Percentiles rank a stretch among this genome's conserved stretches.
phyloP scores from a whole-genome alignment of 1,284 basidiomycete genomes.

The Termitomyces sp. region DNA sequence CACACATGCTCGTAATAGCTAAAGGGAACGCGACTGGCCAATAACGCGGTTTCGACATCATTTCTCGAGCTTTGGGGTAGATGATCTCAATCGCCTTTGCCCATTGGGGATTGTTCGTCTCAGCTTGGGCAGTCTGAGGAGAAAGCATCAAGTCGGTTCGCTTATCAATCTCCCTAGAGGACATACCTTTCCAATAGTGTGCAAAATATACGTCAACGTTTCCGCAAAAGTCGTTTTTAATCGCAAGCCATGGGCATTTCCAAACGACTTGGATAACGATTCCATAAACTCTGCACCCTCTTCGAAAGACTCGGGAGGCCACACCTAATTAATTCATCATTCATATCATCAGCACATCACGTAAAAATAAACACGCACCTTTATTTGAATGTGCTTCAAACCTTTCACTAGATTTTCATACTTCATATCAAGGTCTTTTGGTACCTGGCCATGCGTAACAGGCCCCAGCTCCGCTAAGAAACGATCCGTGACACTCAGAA shows the following conservation, averaged over 20 bases:
- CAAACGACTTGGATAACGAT: slow-evolving; percentile 77
- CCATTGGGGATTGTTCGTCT: slow-evolving; percentile 95
- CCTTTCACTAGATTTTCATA: slow-evolving; percentile 82
- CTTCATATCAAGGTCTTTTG: slow-evolving; percentile 74
- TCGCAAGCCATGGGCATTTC: slow-evolving; percentile 77
- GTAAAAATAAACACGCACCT: slow-evolving; percentile 36
- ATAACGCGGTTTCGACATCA: slow-evolving; percentile 88
- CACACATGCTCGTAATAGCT: slow-evolving; percentile 79
- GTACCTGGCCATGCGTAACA: slow-evolving; percentile 66
- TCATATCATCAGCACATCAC: not conserved
- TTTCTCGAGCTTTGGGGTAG: slow-evolving; percentile 79
- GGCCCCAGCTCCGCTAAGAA: slow-evolving; percentile 77
- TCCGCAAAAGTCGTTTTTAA: slow-evolving; percentile 88
- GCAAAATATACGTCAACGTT: slow-evolving; percentile 72
- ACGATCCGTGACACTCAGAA: slow-evolving; percentile 83
- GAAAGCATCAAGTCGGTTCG: not conserved
- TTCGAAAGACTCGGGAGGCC: slow-evolving; percentile 91
- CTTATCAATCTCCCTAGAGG: slow-evolving; percentile 2
- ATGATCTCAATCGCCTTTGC: slow-evolving; percentile 86
- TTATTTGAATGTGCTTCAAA: slow-evolving; percentile 75
- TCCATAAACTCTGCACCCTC: slow-evolving; percentile 92
- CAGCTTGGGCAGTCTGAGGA: slow-evolving; percentile 85
- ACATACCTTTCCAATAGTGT: slow-evolving; percentile 83
- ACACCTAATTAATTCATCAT: slow-evolving; percentile 58
- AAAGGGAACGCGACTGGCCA: slow-evolving; percentile 89